A percentile compares a stretch with the other conserved stretches of the same genome.
Evolutionary conservation across 139 green algal genomes (phyloP).

Genomic region (Chlamydomonas sp.): DNA sequence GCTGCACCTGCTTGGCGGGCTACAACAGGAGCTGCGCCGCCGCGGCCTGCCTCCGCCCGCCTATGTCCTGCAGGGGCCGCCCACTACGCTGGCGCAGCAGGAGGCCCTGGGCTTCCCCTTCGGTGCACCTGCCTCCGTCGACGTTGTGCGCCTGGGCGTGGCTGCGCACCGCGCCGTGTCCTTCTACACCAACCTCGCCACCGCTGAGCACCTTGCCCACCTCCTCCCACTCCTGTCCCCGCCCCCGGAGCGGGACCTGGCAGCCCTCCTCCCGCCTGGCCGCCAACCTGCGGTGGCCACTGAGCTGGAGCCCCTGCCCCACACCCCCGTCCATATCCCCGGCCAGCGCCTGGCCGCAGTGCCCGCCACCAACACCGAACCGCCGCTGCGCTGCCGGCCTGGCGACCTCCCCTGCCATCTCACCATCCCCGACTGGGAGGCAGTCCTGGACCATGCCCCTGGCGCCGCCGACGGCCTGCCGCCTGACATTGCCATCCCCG

Average conservation of each 20-base stretch:
- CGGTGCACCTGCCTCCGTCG: not conserved
- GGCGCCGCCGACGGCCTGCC: not conserved
- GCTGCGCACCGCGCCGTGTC: not conserved
- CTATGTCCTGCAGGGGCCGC: not conserved
- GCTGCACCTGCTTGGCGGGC: not conserved
- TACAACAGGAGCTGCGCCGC: not conserved
- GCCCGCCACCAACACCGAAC: not conserved
- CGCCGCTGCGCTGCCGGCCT: not conserved
- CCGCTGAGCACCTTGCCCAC: not conserved
- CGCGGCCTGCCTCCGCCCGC: too few species aligned
- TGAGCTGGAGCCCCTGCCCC: not conserved
- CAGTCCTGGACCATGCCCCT: not conserved
- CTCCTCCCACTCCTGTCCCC: not conserved
- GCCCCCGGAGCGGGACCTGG: too few species aligned
- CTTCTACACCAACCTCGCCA: not conserved
- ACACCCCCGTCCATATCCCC: not conserved
- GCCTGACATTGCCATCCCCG: not conserved
- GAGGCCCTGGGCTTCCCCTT: not conserved
- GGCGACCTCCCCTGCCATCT: not conserved
- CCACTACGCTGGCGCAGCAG: not conserved
- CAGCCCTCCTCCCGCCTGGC: not conserved
- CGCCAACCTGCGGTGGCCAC: not conserved
- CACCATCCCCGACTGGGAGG: not conserved
- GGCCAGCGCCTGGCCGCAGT: not conserved
- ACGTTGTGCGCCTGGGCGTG: not conserved